Percentiles rank a stretch among this genome's conserved stretches.
phyloP scores from a whole-genome alignment of 2,329 filamentous ascomycete species.

The Pseudopyricularia javanii region DNA sequence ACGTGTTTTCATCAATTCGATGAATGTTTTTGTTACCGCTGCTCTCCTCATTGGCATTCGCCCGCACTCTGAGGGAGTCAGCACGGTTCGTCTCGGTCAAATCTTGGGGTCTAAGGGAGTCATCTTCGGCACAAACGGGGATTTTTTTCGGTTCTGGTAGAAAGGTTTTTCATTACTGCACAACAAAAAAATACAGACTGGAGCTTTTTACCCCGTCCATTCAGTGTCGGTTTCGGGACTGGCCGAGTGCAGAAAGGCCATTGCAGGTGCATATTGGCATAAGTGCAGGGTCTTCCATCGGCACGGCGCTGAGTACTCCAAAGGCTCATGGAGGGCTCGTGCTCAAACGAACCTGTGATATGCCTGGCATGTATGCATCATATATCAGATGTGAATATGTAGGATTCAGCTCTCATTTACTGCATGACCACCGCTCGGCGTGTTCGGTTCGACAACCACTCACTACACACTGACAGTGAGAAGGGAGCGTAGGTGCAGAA shows the following conservation, averaged over 20 bases:
- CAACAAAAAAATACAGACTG: constrained; percentile 1
- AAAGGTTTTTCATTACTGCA: constrained; percentile 2
- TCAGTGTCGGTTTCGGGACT: background rate
- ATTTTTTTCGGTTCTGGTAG: constrained; percentile 3
- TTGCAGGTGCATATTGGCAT: background rate
- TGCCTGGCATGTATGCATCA: background rate
- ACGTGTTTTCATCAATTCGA: background rate
- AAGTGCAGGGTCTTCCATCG: background rate
- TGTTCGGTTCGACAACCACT: background rate
- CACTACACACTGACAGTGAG: background rate
- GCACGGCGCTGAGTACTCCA: background rate
- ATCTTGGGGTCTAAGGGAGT: background rate
- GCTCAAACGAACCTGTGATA: background rate
- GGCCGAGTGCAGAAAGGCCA: background rate
- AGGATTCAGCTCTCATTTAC: background rate
- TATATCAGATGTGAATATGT: background rate
- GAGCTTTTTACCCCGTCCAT: constrained; percentile 1
- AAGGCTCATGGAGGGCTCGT: background rate
- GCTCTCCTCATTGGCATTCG: background rate
- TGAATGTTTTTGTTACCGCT: background rate
- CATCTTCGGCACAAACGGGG: constrained; percentile 1
- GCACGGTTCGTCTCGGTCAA: background rate
- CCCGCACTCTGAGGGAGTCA: background rate
- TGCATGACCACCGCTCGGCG: background rate
- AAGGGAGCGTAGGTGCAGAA: background rate